phyloP scores from a whole-genome alignment of 2,329 filamentous ascomycete genomes.

The Phoma sp. region DNA sequence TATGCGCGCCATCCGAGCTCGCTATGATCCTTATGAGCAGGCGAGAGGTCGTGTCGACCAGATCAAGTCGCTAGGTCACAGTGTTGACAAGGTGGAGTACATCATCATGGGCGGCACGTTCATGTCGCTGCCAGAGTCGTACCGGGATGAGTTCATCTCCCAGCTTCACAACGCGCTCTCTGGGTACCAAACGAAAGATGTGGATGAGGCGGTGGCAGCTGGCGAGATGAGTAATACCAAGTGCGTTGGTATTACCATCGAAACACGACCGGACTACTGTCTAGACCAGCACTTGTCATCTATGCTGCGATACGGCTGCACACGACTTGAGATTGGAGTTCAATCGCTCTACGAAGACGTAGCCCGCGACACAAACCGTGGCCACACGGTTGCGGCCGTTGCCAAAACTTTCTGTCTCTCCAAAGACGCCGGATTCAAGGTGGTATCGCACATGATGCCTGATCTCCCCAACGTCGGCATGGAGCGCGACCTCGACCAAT shows the following conservation, averaged over 20 bases:
- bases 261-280: conserved; percentile 96
- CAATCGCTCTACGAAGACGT: conserved; percentile 98
- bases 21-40: conserved; percentile 98
- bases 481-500: conserved; percentile 96
- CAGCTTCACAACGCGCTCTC: conserved; percentile 97
- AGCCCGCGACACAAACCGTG: conserved; percentile 95
- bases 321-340: conserved; percentile 90
- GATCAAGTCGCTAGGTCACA: conserved; percentile 93
- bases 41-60: conserved; percentile 95
- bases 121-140: conserved; percentile 91
- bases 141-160: conserved; percentile 91
- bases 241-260: conserved; percentile 98
- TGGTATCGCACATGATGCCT: conserved; percentile 99
- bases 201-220: conserved; percentile 93
- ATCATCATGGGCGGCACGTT: conserved; percentile 99
- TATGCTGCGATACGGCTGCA: conserved; percentile 98
- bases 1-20: conserved; percentile 95
- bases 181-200: conserved; percentile 91
- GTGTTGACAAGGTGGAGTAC: conserved; percentile 98
- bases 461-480: conserved; percentile 97
- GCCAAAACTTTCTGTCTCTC: conserved; percentile 97
- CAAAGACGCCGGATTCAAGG: conserved; percentile 98
- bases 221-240: conserved; percentile 98
- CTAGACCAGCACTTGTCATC: conserved; percentile 92
- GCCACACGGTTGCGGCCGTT: conserved; percentile 93